Percentiles rank a stretch among this genome's conserved stretches.
phyloP scores from a whole-genome alignment of 441 rosid genomes.

The Theobroma grandiflorum region DNA sequence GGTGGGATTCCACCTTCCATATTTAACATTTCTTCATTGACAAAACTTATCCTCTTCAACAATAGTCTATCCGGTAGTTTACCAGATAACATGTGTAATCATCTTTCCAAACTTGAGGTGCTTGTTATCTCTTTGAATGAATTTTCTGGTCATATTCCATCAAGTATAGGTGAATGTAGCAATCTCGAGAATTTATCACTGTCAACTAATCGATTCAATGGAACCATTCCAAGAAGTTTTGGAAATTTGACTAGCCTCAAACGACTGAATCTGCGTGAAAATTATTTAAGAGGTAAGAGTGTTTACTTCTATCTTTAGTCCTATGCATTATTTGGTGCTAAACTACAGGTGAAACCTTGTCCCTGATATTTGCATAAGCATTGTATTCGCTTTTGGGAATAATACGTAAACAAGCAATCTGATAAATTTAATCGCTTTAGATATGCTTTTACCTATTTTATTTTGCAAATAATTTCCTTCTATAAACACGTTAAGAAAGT shows the following conservation, averaged over 20 bases:
- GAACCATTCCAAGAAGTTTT: slow-evolving; percentile 13
- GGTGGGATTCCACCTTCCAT: slow-evolving; percentile 17
- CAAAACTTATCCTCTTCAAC: not conserved
- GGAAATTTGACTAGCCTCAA: slow-evolving; percentile 19
- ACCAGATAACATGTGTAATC: not conserved
- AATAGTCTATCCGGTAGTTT: slow-evolving; percentile 19
- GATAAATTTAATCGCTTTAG: not conserved
- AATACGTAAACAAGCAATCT: not conserved
- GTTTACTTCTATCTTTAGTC: not conserved
- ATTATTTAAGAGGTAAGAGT: slow-evolving; percentile 20
- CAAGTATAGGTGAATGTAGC: slow-evolving; percentile 14
- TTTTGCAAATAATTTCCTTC: not conserved
- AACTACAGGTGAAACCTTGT: not conserved
- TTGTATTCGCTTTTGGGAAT: not conserved
- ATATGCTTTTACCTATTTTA: not conserved
- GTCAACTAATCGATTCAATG: not conserved
- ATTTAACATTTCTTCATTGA: slow-evolving; percentile 19
- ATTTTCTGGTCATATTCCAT: slow-evolving; percentile 20
- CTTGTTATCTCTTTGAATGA: not conserved
- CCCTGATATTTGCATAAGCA: not conserved
- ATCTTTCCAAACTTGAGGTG: slow-evolving; percentile 13
- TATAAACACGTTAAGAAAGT: not conserved
- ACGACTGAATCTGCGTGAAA: not conserved
- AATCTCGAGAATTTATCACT: not conserved
- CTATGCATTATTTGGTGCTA: not conserved